Conservation (phyloP, 768 basidiomycete genomes). For the Leccinellum albellum region DNA sequence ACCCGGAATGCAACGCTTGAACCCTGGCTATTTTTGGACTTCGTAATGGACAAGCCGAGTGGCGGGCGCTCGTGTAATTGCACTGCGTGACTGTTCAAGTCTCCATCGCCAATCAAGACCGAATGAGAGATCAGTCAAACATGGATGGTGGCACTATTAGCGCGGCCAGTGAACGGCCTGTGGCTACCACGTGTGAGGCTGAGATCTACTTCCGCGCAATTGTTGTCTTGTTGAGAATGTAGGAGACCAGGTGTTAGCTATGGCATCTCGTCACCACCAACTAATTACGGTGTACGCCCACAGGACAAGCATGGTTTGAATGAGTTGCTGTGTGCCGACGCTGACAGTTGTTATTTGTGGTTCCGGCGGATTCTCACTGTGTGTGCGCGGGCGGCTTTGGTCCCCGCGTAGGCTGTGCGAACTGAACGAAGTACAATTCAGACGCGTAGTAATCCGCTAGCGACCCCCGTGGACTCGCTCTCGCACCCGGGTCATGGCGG, state of each 20-base stretch:
- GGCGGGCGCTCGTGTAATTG: constrained; percentile 3
- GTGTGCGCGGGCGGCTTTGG: constrained; percentile 18
- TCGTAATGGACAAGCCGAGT: constrained; percentile 5
- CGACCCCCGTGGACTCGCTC: neutral
- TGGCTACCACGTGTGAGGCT: constrained; percentile 17
- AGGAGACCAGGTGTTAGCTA: neutral
- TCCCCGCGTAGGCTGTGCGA: constrained; percentile 24
- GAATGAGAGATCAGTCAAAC: constrained; percentile 10
- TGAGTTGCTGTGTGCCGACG: constrained; percentile 19
- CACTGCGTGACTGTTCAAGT: constrained; percentile 9
- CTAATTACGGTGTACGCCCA: neutral
- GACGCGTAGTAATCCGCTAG: constrained; percentile 1
- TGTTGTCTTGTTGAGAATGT: constrained; percentile 14
- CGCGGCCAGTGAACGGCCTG: neutral
- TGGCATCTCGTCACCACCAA: neutral
- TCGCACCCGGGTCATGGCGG: neutral
- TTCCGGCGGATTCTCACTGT: constrained; percentile 23
- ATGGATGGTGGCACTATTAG: constrained; percentile 7
- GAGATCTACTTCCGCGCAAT: constrained; percentile 12
- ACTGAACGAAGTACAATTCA: neutral
- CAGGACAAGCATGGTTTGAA: neutral
- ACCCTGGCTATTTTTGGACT: constrained; percentile 13
- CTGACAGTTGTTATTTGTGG: constrained; percentile 13
- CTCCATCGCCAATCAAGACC: constrained; percentile 21
- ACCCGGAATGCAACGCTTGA: constrained; percentile 5